A percentile compares a stretch with the other conserved stretches of the same genome.
These are phyloP conservation scores for Musa troglodytarum DNA, from an alignment of 176 grass and related monocot species.

Conservation along the genomic window DNA sequence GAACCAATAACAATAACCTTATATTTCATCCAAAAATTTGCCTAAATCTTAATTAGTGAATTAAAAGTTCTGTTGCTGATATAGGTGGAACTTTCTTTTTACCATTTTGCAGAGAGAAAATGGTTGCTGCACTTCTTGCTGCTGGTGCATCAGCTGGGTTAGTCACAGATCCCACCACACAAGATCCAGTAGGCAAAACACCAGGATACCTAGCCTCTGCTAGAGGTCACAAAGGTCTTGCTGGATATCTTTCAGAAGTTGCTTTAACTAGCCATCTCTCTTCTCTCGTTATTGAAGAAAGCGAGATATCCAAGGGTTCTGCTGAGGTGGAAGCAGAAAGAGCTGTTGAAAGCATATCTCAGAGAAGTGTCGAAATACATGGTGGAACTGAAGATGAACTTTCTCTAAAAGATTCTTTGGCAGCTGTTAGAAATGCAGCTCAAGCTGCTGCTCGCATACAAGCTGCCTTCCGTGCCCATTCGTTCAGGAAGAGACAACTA, in stretches of 20 bases:
- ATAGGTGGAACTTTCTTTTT: slow-evolving; percentile 17
- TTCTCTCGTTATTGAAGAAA: slow-evolving; percentile 64
- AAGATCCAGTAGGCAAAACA: slow-evolving; percentile 87
- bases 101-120: slow-evolving; percentile 59
- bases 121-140: slow-evolving; percentile 85
- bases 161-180: slow-evolving; percentile 86
- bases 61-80: neutral
- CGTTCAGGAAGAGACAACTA: slow-evolving; percentile 78
- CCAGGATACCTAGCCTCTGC: slow-evolving; percentile 86
- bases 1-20: neutral
- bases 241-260: slow-evolving; percentile 82
- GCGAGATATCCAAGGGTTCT: slow-evolving; percentile 49
- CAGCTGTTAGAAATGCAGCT: slow-evolving; percentile 87
- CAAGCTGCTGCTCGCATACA: slow-evolving; percentile 95
- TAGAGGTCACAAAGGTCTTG: slow-evolving; percentile 67
- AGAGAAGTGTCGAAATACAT: slow-evolving; percentile 38
- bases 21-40: neutral
- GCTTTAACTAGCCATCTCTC: slow-evolving; percentile 72
- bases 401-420: slow-evolving; percentile 84
- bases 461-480: slow-evolving; percentile 87
- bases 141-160: slow-evolving; percentile 60
- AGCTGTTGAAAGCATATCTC: slow-evolving; percentile 61
- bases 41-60: slow-evolving; percentile 5
- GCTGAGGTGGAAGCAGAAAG: slow-evolving; percentile 52
- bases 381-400: slow-evolving; percentile 74